These are phyloP conservation scores for Tuber melanosporum DNA, from an alignment of 495 filamentous ascomycete species.

Conservation along the genomic window DNA sequence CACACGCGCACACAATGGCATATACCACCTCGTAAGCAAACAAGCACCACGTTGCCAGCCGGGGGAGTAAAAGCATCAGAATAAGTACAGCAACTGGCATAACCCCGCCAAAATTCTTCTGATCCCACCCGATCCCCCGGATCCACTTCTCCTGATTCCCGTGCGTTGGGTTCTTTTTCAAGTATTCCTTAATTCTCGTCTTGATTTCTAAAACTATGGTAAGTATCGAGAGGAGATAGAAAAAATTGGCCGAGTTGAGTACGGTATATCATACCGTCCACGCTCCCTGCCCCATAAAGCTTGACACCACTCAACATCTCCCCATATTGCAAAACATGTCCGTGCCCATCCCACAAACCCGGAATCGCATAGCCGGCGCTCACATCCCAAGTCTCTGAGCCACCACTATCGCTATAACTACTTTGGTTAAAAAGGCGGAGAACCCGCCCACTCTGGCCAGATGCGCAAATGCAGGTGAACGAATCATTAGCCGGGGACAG, in stretches of 20 bases:
- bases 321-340: slow-evolving; percentile 57
- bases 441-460: neutral
- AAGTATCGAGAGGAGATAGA: neutral
- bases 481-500: neutral
- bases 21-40: slow-evolving; percentile 13
- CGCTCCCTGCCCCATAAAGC: slow-evolving; percentile 51
- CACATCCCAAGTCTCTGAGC: neutral
- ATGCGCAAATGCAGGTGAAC: neutral
- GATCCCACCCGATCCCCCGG: slow-evolving; percentile 61
- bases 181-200: slow-evolving; percentile 47
- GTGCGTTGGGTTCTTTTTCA: slow-evolving; percentile 42
- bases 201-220: slow-evolving; percentile 45
- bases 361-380: slow-evolving; percentile 44
- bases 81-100: slow-evolving; percentile 57
- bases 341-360: slow-evolving; percentile 61
- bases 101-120: slow-evolving; percentile 51
- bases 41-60: slow-evolving; percentile 24
- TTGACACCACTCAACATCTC: slow-evolving; percentile 58
- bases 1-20: neutral
- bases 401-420: neutral
- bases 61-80: slow-evolving; percentile 4
- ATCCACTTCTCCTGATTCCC: slow-evolving; percentile 52
- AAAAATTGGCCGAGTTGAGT: neutral
- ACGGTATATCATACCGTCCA: slow-evolving; percentile 35
- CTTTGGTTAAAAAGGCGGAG: neutral